Evolutionary conservation across 495 filamentous ascomycete genomes (phyloP).

Genomic region (Stereocaulon alpinum): DNA sequence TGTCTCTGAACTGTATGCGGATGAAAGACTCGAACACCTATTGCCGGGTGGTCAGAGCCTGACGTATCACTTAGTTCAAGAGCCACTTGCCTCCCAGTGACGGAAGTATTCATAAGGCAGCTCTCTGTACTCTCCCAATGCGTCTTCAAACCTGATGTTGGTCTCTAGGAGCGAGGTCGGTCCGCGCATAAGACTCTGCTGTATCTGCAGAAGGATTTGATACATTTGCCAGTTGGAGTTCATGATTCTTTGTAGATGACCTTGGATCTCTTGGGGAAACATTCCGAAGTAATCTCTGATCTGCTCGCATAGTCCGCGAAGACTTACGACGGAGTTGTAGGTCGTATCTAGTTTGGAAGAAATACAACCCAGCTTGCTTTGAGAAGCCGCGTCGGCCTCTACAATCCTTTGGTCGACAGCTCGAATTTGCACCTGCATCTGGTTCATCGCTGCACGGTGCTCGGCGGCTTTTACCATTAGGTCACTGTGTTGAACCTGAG

Average conservation of each 20-base stretch:
- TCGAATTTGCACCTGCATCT: background rate
- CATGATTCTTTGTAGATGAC: conserved; percentile 13
- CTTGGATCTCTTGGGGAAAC: conserved; percentile 19
- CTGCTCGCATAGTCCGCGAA: conserved; percentile 16
- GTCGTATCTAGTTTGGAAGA: conserved; percentile 3
- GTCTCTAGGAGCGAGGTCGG: conserved; percentile 10
- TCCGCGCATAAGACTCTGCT: conserved; percentile 10
- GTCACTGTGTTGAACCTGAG: conserved; percentile 3
- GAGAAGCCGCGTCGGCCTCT: background rate
- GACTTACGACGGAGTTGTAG: conserved; percentile 6
- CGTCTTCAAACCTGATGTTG: conserved; percentile 24
- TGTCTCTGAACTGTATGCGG: conserved; percentile 17
- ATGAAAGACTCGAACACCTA: conserved; percentile 21
- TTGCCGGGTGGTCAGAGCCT: background rate
- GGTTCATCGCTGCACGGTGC: background rate
- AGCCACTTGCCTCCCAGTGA: conserved; percentile 21
- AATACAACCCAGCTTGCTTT: conserved; percentile 2
- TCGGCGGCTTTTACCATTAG: conserved; percentile 12
- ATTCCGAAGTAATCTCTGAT: conserved; percentile 11
- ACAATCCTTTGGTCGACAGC: background rate
- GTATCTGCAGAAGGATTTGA: conserved; percentile 17
- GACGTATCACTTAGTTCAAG: background rate
- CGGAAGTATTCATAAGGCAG: conserved; percentile 24
- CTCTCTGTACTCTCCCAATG: conserved; percentile 16
- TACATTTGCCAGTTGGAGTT: conserved; percentile 21